Base-by-base conservation (phyloP, 352 stramenopile species). In the Pythium biforme region DNA sequence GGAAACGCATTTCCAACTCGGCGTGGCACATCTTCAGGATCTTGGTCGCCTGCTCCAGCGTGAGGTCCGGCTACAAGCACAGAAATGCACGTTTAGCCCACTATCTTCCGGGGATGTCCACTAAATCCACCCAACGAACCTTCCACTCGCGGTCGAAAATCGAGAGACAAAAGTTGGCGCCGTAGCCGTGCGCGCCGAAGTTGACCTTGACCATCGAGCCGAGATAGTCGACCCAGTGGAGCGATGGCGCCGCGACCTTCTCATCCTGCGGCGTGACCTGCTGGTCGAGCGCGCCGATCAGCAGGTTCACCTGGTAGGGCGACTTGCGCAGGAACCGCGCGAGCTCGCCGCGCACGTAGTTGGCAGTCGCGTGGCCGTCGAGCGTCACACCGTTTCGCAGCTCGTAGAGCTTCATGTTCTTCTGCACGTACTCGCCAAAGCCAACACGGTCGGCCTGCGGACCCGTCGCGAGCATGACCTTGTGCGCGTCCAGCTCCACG, bases 361-460 rank as follows among this genome's bases (percentile, higher is more conserved):
- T 95, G 59, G 88, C 88, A 0, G 88, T 90, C 39, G 86, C 83
- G 4, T 83, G 69, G 4, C 86, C 86, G 64, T 90, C 83, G 40
- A 96, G 81, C 69, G 81, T 81, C 62, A 96, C 86, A 52, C 85
- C 88, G 64, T 94, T 94, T 67, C 83, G 86, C 68, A 96, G 72
- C 65, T 96, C 85, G 64, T 96, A 95, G 7, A 96, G 80, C 79
- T 96, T 96, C 77, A 95, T 88, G 76, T 96, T 96, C 77, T 96
- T 96, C 69, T 95, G 86, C 29, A 96, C 72, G 70, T 95, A 96
- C 66, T 96, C 88, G 62, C 78, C 73, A 59, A 96, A 96, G 41
- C 75, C 81, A 17, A 96, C 66, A 57, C 88, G 88, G 62, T 96
- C 86, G 40, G 76, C 83, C 69, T 94, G 86, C 11, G 83, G 86